A percentile compares a stretch with the other conserved stretches of the same genome.
These are phyloP conservation scores for Trichophyton rubrum DNA, from an alignment of 2,329 filamentous ascomycete genomes.

Conservation along the genomic window DNA sequence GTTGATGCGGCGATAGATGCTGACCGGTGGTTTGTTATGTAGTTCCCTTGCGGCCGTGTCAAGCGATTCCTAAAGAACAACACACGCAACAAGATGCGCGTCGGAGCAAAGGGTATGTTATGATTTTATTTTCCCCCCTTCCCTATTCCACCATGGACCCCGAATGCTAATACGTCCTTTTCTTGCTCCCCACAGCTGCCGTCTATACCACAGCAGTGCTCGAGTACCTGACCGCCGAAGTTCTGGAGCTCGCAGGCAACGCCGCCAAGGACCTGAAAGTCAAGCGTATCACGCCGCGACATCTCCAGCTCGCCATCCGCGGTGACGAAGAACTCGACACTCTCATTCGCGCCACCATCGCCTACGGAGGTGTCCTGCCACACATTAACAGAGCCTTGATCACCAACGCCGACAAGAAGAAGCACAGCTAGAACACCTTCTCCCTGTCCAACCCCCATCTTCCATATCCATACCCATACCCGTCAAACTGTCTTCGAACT, in stretches of 20 bases:
- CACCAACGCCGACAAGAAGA: conserved; percentile 95
- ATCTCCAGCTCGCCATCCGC: conserved; percentile 93
- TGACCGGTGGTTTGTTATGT: conserved; percentile 15
- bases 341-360: conserved; percentile 92
- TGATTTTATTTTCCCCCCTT: background rate
- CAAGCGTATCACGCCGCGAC: conserved; percentile 97
- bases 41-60: conserved; percentile 99
- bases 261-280: conserved; percentile 99
- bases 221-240: conserved; percentile 96
- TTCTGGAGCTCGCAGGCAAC: conserved; percentile 96
- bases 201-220: conserved; percentile 97
- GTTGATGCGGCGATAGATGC: background rate
- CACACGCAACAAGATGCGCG: conserved; percentile 99
- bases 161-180: conserved; percentile 3
- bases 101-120: conserved; percentile 66
- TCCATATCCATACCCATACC: background rate
- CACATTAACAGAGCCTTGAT: conserved; percentile 97
- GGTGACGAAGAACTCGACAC: conserved; percentile 98
- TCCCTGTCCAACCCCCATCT: background rate
- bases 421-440: conserved; percentile 32
- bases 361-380: conserved; percentile 93
- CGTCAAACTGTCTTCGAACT: no score
- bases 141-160: conserved; percentile 5
- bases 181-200: conserved; percentile 45
- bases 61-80: conserved; percentile 99